Evolutionary conservation across 1,284 basidiomycete genomes (phyloP), one percentile per base, ranked within the genome.

Genomic region (Cryptococcus hybrid): DNA sequence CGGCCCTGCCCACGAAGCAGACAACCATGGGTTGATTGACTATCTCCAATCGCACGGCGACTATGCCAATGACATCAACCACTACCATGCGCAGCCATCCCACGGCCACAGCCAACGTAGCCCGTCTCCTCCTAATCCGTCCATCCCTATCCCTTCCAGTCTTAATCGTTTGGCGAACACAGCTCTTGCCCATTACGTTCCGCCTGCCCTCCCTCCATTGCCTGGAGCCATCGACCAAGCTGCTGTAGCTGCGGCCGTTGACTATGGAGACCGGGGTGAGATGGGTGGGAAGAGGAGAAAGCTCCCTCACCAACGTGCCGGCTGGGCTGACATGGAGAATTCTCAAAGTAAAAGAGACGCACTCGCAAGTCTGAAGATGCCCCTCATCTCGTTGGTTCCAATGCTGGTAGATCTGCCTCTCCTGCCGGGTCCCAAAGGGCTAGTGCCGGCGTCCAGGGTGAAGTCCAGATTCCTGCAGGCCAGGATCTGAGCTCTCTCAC

Each of bases 271-370:
- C 9, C 56, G 67, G 36, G 74, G 74, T 13, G 74, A 76, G 64
- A 76, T 76, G 74, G 74, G 74, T 37, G 74, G 74, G 3, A 74
- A 74, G 60, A 60, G 74, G 24, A 68, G 70, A 57, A 75, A 75
- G 56, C 52, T 59, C 12, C 66, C 67, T 1, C 69, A 74, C 52
- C 69, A 76, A 55, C 62, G 74, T 35, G 74, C 74, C 12, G 74
- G 74, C 0, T 76, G 73, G 73, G 69, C 67, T 47, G 71, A 76
- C 57, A 71, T 76, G 68, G 68, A 68, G 47, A 55, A 56, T 43
- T 40, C 52, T 34, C 47, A 57, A 46, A 46, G 51, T 13, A 52
- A 56, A 57, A 58, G 42, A 15, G 43, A 8, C 46, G 48, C 12
- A 18, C 11, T 24, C 34, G 7, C 5, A 38, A 45, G 39, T 8